Conservation (phyloP, 2,329 filamentous ascomycete genomes). For the Lecanicillium sp. region DNA sequence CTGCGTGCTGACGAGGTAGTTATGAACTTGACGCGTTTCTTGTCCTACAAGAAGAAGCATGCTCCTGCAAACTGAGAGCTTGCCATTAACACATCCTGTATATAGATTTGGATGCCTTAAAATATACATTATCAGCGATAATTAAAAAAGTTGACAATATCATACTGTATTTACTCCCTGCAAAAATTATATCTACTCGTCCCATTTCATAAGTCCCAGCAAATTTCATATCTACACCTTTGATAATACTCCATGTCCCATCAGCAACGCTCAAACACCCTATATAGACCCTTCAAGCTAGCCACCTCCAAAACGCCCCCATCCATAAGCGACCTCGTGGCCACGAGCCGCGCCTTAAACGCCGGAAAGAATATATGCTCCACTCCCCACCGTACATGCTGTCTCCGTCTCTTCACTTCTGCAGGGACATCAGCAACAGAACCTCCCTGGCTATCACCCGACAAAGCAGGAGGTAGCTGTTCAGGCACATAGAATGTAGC, state of each 20-base stretch:
- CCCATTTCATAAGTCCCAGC: too few species aligned
- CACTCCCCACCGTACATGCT: constrained; percentile 64
- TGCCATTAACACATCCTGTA: background rate
- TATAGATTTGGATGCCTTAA: constrained; percentile 7
- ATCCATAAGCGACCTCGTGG: constrained; percentile 67
- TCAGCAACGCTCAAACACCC: constrained; percentile 91
- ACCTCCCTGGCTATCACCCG: constrained; percentile 25
- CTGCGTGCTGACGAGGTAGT: constrained; percentile 51
- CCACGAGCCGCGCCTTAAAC: constrained; percentile 73
- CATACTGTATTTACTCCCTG: too few species aligned
- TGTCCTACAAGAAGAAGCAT: constrained; percentile 57
- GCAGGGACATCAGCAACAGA: constrained; percentile 38
- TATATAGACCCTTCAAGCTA: constrained; percentile 84
- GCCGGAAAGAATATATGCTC: constrained; percentile 88
- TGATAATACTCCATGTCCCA: background rate
- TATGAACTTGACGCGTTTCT: constrained; percentile 52
- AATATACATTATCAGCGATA: background rate
- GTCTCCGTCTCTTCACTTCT: constrained; percentile 49
- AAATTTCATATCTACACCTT: too few species aligned
- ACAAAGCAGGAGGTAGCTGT: constrained; percentile 52
- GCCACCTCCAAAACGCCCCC: constrained; percentile 76
- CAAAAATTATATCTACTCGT: too few species aligned
- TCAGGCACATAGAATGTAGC: constrained; percentile 90
- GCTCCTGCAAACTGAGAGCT: constrained; percentile 21
- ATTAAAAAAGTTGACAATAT: background rate